Evolutionary conservation across 371 early-diverging fungal genomes (phyloP), one percentile per base, ranked within the genome.

Genomic region (Syncephalis plumigaleata): DNA sequence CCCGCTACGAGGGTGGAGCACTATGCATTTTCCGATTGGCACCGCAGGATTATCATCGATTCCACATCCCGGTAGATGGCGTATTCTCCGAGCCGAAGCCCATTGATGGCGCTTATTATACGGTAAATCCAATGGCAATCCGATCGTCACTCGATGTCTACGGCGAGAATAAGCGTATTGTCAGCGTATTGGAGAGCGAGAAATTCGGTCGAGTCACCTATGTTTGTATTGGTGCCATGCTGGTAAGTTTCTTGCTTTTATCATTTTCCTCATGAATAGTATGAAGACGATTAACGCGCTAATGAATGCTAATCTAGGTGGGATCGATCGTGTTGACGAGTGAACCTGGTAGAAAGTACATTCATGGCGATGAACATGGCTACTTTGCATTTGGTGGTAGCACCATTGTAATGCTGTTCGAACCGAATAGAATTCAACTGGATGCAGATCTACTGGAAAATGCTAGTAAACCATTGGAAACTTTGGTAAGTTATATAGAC

Each of bases 1-100:
- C 59, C 16, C 52, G 59, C 1, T 84, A 67, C 52, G 66, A 66
- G 1, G 81, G 74, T 1, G 89, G 87, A 3, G 61, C 75, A 0
- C 49, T 87, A 46, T 73, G 75, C 9, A 75, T 88, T 24, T 87
- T 82, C 55, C 70, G 91, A 31, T 61, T 91, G 20, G 85, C 87
- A 0, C 87, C 89, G 1, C 87, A 86, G 52, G 91, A 88, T 55
- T 91, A 91, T 58, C 91, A 91, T 51, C 59, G 90, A 47, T 86
- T 79, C 59, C 87, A 90, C 55, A 63, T 71, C 2, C 91, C 88
- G 13, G 79, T 86, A 9, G 79, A 81, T 52, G 87, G 90, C 11
- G 51, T 61, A 2, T 52, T 85, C 23, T 65, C 64, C 7, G 66
- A 65, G n/a, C 70, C 73, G 3, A 64, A 63, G 42, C 55, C 58